phyloP scores from a whole-genome alignment of 352 stramenopile species.

The Halophytophthora batemanensis region DNA sequence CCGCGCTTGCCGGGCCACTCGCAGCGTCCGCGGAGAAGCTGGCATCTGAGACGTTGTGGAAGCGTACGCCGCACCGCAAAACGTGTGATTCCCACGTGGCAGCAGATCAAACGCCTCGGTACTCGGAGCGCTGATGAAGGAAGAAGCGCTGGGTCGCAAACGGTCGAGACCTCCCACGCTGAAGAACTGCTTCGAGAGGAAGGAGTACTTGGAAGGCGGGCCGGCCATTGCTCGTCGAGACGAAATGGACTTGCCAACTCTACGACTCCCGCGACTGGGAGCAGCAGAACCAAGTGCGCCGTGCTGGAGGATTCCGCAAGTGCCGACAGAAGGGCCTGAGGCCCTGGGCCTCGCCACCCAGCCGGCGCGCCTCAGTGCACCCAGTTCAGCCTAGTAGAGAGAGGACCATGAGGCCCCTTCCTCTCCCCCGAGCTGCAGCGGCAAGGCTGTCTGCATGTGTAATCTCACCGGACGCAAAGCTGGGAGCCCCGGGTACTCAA shows the following conservation, averaged over 20 bases:
- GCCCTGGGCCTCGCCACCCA: too few relatives aligned
- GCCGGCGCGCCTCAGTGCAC: too few relatives aligned
- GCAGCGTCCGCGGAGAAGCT: slow-evolving; percentile 8
- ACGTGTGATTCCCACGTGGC: slow-evolving; percentile 16
- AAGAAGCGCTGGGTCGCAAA: slow-evolving; percentile 17
- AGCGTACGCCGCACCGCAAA: slow-evolving; percentile 13
- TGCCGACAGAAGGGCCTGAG: slow-evolving; percentile 4
- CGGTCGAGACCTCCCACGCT: slow-evolving; percentile 10
- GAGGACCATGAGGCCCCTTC: too few relatives aligned
- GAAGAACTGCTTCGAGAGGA: slow-evolving; percentile 33
- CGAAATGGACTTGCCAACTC: slow-evolving; percentile 13
- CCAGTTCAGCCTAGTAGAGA: too few relatives aligned
- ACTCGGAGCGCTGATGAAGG: slow-evolving; percentile 11
- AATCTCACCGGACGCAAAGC: too few relatives aligned
- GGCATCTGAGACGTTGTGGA: not conserved
- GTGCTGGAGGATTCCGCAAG: slow-evolving; percentile 18
- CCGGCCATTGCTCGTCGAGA: slow-evolving; percentile 15
- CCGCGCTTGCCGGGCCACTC: slow-evolving; percentile 17
- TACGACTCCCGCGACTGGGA: not conserved
- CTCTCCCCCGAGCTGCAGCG: too few relatives aligned
- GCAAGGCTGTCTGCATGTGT: too few relatives aligned
- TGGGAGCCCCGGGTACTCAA: too few relatives aligned
- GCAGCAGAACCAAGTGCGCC: slow-evolving; percentile 27
- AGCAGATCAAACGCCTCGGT: slow-evolving; percentile 8
- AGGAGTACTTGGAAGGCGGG: slow-evolving; percentile 24